These are phyloP conservation scores for Leccinum glutinopallens DNA, from an alignment of 1,284 basidiomycete species.

Conservation along the genomic window DNA sequence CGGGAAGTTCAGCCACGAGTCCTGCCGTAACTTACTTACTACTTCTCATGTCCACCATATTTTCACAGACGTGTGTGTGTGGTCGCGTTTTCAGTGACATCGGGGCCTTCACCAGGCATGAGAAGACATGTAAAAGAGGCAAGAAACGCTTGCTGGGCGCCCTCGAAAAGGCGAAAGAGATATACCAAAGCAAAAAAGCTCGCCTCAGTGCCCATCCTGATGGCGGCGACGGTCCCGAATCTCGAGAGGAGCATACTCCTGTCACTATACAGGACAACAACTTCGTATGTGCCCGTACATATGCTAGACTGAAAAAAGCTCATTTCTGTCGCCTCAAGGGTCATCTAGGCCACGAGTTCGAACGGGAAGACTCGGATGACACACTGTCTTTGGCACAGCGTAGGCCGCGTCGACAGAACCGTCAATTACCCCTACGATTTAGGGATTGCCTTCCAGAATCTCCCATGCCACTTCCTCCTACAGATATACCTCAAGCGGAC, in stretches of 20 bases:
- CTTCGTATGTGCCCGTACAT: not conserved
- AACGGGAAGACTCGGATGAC: not conserved
- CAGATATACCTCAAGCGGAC: not conserved
- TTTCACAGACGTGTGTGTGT: not conserved
- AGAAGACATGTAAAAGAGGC: not conserved
- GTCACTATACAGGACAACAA: not conserved
- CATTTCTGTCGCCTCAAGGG: not conserved
- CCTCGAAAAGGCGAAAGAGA: not conserved
- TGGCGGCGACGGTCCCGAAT: not conserved
- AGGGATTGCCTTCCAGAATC: not conserved
- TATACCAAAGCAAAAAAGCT: not conserved
- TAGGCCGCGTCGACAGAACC: not conserved
- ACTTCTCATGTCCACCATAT: not conserved
- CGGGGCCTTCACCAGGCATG: not conserved
- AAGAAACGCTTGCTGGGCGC: not conserved
- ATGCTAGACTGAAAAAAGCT: not conserved
- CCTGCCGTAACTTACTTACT: not conserved
- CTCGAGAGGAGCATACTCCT: not conserved
- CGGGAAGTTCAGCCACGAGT: not conserved
- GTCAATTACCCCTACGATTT: not conserved
- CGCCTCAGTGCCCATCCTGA: not conserved
- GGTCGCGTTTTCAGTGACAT: not conserved
- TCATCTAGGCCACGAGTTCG: not conserved
- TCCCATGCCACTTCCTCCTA: not conserved
- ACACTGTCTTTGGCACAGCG: not conserved